phyloP scores from a whole-genome alignment of 805 yeast genomes.

The Candida germanica region DNA sequence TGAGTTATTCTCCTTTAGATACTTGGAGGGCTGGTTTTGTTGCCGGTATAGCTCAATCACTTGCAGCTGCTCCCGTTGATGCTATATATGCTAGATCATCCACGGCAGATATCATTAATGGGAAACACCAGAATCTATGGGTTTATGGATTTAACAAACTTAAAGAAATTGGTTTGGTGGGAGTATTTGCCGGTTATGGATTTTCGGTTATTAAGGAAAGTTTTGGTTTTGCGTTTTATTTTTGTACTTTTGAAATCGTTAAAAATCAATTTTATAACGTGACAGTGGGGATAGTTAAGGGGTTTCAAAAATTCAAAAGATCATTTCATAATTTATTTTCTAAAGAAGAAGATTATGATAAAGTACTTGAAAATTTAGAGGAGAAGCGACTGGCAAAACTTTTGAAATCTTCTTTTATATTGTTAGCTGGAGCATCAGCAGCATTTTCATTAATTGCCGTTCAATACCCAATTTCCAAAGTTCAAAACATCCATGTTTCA shows the following conservation, averaged over 20 bases:
- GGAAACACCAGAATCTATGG: slow-evolving; percentile 72
- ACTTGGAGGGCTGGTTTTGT: slow-evolving; percentile 77
- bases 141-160: slow-evolving; percentile 66
- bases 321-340: slow-evolving; percentile 12
- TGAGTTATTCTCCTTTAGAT: slow-evolving; percentile 40
- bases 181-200: slow-evolving; percentile 89
- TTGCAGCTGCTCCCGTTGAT: slow-evolving; percentile 91
- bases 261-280: slow-evolving; percentile 62
- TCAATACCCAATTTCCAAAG: slow-evolving; percentile 77
- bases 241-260: slow-evolving; percentile 73
- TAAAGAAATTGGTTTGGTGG: slow-evolving; percentile 69
- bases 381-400: slow-evolving; percentile 42
- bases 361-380: slow-evolving; percentile 22
- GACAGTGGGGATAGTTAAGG: slow-evolving; percentile 44
- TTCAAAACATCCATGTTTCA: slow-evolving; percentile 76
- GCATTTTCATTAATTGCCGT: slow-evolving; percentile 72
- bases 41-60: slow-evolving; percentile 86
- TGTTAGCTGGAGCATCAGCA: slow-evolving; percentile 86
- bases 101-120: slow-evolving; percentile 67
- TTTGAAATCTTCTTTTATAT: slow-evolving; percentile 64
- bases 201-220: slow-evolving; percentile 74
- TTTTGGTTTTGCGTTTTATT: slow-evolving; percentile 81
- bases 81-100: slow-evolving; percentile 82
- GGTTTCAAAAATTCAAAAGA: slow-evolving; percentile 41
- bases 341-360: slow-evolving; percentile 19